Evolutionary conservation across 306 rosid genomes (phyloP).

Genomic region (Quercus robur): DNA sequence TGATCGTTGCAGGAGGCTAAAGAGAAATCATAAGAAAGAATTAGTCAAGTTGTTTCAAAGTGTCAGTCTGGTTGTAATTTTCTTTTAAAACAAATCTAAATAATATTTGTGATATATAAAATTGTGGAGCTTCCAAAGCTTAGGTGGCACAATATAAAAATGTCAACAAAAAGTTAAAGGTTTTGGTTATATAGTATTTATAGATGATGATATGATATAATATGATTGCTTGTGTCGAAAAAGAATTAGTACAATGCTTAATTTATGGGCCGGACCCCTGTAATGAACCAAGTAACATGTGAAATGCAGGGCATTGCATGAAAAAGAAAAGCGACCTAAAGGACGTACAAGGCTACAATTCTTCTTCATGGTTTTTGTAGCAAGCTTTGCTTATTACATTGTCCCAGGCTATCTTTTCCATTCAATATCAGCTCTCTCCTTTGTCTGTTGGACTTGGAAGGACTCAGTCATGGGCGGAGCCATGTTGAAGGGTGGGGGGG

Average conservation of each 20-base stretch:
- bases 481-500: no score
- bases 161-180: no score
- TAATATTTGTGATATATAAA: no score
- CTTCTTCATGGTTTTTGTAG: slow-evolving; percentile 50
- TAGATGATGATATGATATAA: neutral
- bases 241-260: neutral
- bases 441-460: slow-evolving; percentile 69
- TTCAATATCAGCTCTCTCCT: slow-evolving; percentile 48
- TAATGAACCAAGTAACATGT: neutral
- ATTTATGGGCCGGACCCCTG: neutral
- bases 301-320: slow-evolving; percentile 77
- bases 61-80: no score
- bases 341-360: slow-evolving; percentile 73
- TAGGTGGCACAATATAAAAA: no score
- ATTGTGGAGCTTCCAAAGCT: no score
- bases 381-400: slow-evolving; percentile 71
- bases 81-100: no score
- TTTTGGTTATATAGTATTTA: no score
- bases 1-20: no score
- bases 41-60: no score
- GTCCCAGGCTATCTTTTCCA: slow-evolving; percentile 78
- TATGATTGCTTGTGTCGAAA: neutral
- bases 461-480: slow-evolving; percentile 31
- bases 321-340: slow-evolving; percentile 71
- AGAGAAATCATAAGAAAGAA: no score